Conservation (phyloP, 352 stramenopile genomes). For the Nothophytophthora sp. region DNA sequence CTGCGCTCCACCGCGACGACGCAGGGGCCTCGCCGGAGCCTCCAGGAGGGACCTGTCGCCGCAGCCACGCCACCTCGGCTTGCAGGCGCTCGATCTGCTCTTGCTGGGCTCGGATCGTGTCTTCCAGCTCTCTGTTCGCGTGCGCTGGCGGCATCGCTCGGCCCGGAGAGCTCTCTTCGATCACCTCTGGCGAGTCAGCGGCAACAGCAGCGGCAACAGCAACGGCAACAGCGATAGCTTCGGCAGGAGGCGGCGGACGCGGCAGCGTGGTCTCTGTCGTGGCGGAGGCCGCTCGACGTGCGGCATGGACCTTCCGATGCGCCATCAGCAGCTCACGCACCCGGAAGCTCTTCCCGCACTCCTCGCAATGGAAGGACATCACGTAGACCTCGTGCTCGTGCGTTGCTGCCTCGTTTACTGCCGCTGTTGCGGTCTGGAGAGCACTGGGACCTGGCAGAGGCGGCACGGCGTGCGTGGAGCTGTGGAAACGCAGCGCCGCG, state of each 20-base stretch:
- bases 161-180: background rate
- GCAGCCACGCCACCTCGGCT: conserved; percentile 36
- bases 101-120: conserved; percentile 44
- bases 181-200: background rate
- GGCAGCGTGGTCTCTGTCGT: conserved; percentile 12
- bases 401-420: background rate
- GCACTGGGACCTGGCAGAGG: conserved; percentile 2
- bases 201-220: background rate
- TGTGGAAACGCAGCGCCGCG: conserved; percentile 62
- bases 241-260: conserved; percentile 10
- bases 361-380: conserved; percentile 18
- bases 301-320: conserved; percentile 18
- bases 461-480: conserved; percentile 26
- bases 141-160: conserved; percentile 1
- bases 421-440: conserved; percentile 1
- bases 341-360: conserved; percentile 32
- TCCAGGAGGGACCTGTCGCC: conserved; percentile 5
- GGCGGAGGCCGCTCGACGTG: conserved; percentile 14
- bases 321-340: conserved; percentile 32
- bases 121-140: conserved; percentile 28
- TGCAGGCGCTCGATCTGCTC: conserved; percentile 46
- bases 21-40: conserved; percentile 6
- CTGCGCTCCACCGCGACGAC: conserved; percentile 1
- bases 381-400: conserved; percentile 1
- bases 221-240: conserved; percentile 8